Evolutionary conservation across 225 moss, liverwort and hornwort genomes (phyloP).

Genomic region (Anthoceros angustus): DNA sequence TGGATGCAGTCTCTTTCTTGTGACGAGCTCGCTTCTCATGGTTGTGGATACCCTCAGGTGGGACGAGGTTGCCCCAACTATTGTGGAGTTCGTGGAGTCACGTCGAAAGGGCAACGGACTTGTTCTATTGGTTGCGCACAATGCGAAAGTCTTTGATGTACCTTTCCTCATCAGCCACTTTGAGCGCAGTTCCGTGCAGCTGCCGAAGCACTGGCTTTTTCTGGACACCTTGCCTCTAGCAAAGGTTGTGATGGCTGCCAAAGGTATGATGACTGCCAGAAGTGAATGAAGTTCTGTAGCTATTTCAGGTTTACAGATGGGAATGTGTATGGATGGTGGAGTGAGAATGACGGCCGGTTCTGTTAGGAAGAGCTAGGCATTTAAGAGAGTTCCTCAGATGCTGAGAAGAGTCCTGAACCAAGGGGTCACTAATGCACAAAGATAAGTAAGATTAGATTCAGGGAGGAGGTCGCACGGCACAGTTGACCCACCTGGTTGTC

Average conservation of each 20-base stretch:
- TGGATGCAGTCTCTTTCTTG: not conserved
- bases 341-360: too few species aligned
- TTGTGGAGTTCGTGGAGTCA: slow-evolving; percentile 77
- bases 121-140: slow-evolving; percentile 84
- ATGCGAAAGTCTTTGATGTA: slow-evolving; percentile 84
- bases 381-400: too few species aligned
- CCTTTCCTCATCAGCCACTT: slow-evolving; percentile 88
- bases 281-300: too few species aligned
- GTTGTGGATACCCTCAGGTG: slow-evolving; percentile 33
- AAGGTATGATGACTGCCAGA: slow-evolving; percentile 6
- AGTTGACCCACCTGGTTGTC: too few species aligned
- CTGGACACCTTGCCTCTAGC: slow-evolving; percentile 50
- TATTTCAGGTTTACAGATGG: too few species aligned
- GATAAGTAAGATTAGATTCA: too few species aligned
- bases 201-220: slow-evolving; percentile 84
- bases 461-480: too few species aligned
- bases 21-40: too few species aligned
- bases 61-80: slow-evolving; percentile 65
- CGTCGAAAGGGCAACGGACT: slow-evolving; percentile 49
- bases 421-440: too few species aligned
- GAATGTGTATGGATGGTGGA: too few species aligned
- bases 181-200: slow-evolving; percentile 38
- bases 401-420: too few species aligned
- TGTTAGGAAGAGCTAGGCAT: too few species aligned
- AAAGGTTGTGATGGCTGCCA: slow-evolving; percentile 19